Conservation (phyloP, 2,329 filamentous ascomycete genomes). For the Penicillium freii region DNA sequence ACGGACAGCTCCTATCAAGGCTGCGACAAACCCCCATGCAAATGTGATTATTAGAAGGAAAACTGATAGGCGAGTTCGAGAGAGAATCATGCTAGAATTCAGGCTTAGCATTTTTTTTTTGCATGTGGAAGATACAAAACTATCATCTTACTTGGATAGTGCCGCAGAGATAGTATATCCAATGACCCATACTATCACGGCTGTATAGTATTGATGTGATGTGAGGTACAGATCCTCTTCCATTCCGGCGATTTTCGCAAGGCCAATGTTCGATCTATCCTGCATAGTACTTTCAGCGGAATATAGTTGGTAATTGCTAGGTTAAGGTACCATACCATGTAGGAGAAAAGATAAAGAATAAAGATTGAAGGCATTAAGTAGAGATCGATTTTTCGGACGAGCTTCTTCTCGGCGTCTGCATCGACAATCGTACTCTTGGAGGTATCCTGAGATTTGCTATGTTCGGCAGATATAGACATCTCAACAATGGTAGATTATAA, state of each 20-base stretch:
- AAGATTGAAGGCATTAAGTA: slow-evolving; percentile 6
- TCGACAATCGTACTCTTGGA: not conserved
- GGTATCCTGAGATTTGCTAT: not conserved
- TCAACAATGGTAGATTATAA: not conserved
- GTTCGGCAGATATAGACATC: not conserved
- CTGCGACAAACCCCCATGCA: slow-evolving; percentile 1
- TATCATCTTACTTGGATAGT: not conserved
- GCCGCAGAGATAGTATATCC: slow-evolving; percentile 5
- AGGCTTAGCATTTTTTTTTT: not conserved
- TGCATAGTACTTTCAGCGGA: not conserved
- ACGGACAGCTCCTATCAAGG: slow-evolving; percentile 1
- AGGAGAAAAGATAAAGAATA: slow-evolving; percentile 6
- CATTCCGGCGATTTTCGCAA: slow-evolving; percentile 8
- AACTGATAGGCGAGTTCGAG: not conserved
- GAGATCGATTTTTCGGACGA: slow-evolving; percentile 7
- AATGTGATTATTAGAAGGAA: slow-evolving; percentile 8
- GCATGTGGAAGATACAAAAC: not conserved
- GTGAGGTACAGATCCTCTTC: not conserved
- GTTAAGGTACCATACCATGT: not conserved
- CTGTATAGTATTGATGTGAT: slow-evolving; percentile 5
- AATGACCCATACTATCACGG: slow-evolving; percentile 6
- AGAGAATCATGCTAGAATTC: slow-evolving; percentile 1
- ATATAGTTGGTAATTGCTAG: not conserved
- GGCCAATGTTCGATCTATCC: slow-evolving; percentile 8
- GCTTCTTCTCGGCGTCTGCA: not conserved